A percentile compares a stretch with the other conserved stretches of the same genome.
Conservation (phyloP, 129 eudicot genomes). For the Tagetes patula region DNA sequence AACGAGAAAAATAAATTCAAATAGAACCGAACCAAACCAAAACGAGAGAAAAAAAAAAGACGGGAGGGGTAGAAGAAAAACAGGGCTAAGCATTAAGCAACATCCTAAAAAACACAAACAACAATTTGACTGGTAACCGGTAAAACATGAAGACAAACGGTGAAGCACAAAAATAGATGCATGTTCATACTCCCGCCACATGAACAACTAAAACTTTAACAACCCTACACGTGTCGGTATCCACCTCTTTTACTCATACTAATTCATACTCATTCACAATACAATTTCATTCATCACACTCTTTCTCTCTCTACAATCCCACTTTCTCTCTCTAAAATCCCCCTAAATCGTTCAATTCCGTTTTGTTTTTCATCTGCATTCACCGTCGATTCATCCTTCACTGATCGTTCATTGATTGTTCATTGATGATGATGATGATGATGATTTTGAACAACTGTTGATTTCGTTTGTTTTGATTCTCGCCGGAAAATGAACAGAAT, state of each 20-base stretch:
- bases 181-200: not conserved
- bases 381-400: not conserved
- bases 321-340: slow-evolving; percentile 28
- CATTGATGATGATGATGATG: no score
- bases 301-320: slow-evolving; percentile 19
- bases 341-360: not conserved
- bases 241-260: slow-evolving; percentile 22
- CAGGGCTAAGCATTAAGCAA: no score
- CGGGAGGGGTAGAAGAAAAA: no score
- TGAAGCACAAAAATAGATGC: not conserved
- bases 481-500: no score
- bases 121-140: not conserved
- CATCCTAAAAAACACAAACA: not conserved
- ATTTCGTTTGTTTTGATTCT: no score
- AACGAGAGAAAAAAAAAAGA: no score
- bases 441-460: no score
- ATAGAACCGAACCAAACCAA: no score
- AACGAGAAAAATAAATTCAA: no score
- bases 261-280: slow-evolving; percentile 15
- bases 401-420: no score
- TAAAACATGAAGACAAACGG: not conserved
- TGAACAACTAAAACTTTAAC: slow-evolving; percentile 14
- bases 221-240: slow-evolving; percentile 42
- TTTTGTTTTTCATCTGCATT: slow-evolving; percentile 18
- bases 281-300: slow-evolving; percentile 18